A percentile compares a stretch with the other conserved stretches of the same genome.
Conservation (phyloP, 208 protist genomes). For the Plasmodiophora brassicae region DNA sequence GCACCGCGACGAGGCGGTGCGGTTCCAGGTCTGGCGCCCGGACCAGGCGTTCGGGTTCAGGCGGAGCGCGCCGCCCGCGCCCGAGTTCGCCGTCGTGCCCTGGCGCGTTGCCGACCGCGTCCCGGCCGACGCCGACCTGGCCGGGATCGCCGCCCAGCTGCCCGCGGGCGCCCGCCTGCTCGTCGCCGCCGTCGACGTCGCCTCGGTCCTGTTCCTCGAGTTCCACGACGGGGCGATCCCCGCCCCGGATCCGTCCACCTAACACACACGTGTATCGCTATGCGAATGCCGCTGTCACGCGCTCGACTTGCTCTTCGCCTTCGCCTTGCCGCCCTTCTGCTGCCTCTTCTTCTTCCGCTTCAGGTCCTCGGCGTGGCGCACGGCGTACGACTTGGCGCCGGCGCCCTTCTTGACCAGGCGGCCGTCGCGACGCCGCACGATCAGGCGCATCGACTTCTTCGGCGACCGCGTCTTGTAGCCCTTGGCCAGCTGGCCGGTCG, state of each 20-base stretch:
- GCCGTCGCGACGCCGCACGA: slow-evolving; percentile 10
- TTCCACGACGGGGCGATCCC: neutral
- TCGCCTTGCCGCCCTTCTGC: neutral
- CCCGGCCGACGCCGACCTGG: neutral
- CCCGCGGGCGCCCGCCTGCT: neutral
- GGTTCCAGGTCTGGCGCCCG: neutral
- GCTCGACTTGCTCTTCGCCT: neutral
- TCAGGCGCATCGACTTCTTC: neutral
- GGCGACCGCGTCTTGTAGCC: neutral
- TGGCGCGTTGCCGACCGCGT: neutral
- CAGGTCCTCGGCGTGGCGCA: neutral
- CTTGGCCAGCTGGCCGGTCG: slow-evolving; percentile 27
- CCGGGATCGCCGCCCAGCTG: neutral
- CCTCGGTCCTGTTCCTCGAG: neutral
- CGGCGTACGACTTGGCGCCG: neutral
- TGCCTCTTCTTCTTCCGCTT: neutral
- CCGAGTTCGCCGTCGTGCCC: neutral
- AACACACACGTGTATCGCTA: too few relatives aligned
- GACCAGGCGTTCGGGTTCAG: neutral
- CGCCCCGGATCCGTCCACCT: too few relatives aligned
- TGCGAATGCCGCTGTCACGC: too few relatives aligned
- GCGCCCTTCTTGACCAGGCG: neutral
- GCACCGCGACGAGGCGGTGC: neutral
- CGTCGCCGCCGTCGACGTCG: neutral
- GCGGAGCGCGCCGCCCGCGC: neutral